A percentile compares a stretch with the other conserved stretches of the same genome.
Conservation (phyloP, 805 yeast species). For the Saccharomycopsis malanga region DNA sequence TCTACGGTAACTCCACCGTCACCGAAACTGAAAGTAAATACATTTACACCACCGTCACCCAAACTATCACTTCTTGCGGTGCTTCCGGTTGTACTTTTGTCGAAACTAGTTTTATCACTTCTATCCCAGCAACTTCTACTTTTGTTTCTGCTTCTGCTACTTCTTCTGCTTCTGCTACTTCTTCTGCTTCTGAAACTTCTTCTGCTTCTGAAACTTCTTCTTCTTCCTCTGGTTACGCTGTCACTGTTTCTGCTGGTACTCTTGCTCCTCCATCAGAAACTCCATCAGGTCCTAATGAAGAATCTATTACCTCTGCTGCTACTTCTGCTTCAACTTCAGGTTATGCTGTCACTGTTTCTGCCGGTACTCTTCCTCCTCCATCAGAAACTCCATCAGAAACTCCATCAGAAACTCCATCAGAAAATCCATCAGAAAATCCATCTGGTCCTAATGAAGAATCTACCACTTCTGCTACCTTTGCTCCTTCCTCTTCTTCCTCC, state of each 20-base stretch:
- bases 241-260: not conserved
- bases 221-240: not conserved
- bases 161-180: too few relatives aligned
- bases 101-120: not conserved
- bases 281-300: not conserved
- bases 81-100: not conserved
- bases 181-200: too few relatives aligned
- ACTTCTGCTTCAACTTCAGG: not conserved
- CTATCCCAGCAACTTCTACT: not conserved
- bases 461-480: not conserved
- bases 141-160: not conserved
- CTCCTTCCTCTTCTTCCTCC: not conserved
- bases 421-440: not conserved
- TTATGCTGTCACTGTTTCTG: not conserved
- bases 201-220: not conserved
- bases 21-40: not conserved
- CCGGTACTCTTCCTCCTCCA: not conserved
- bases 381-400: not conserved
- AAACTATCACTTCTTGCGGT: conserved; percentile 3
- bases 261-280: not conserved
- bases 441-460: not conserved
- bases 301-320: not conserved
- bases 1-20: not conserved
- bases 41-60: conserved; percentile 3
- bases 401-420: not conserved